phyloP scores from a whole-genome alignment of 768 basidiomycete species.

The Calocera viscosa region DNA sequence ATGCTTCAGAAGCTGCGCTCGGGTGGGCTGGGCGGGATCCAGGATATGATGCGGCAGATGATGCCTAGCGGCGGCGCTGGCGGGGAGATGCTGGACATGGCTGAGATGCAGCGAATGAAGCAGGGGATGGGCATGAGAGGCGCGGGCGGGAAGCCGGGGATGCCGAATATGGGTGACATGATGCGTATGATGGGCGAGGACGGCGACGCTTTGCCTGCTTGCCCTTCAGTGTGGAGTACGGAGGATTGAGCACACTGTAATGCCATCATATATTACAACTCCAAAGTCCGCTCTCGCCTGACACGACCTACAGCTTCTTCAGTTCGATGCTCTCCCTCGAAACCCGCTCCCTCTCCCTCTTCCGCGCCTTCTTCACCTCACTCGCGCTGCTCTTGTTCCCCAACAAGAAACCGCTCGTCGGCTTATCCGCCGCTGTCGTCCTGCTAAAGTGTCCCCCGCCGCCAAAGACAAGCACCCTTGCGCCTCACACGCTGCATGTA shows the following conservation, averaged over 20 bases:
- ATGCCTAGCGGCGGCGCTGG: conserved; percentile 61
- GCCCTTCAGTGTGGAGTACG: conserved; percentile 26
- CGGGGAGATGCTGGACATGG: conserved; percentile 82
- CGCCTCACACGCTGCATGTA: conserved; percentile 49
- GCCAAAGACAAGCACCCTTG: conserved; percentile 54
- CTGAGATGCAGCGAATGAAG: conserved; percentile 94
- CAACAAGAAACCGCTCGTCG: conserved; percentile 67
- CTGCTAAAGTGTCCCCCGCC: conserved; percentile 45
- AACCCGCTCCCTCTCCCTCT: conserved; percentile 29
- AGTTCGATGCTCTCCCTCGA: neutral
- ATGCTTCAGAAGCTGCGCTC: conserved; percentile 84
- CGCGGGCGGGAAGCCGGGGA: conserved; percentile 27
- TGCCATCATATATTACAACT: neutral
- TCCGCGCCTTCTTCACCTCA: conserved; percentile 47
- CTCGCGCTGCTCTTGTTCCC: conserved; percentile 59
- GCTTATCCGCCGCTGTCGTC: conserved; percentile 71
- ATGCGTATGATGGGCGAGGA: conserved; percentile 36
- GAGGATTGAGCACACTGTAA: neutral
- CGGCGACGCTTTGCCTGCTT: conserved; percentile 20
- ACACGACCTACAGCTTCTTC: neutral
- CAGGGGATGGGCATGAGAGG: conserved; percentile 59
- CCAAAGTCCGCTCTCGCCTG: no score
- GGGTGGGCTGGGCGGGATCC: conserved; percentile 58
- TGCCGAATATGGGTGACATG: conserved; percentile 27
- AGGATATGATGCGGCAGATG: conserved; percentile 97